Conservation (phyloP, 2,329 filamentous ascomycete genomes). For the Fusarium nisikadoi region DNA sequence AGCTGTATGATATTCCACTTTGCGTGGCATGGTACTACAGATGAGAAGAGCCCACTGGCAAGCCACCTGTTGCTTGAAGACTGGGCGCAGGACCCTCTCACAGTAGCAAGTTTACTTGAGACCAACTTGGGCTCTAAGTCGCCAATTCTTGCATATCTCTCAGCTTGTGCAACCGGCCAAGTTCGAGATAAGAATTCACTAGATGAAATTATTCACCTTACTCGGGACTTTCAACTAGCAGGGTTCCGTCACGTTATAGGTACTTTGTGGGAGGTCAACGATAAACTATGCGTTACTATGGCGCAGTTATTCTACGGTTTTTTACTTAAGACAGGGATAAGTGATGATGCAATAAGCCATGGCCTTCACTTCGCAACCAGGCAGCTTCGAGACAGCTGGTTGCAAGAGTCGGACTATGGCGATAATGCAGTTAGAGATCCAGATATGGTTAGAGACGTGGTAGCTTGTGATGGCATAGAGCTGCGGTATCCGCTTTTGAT, state of each 20-base stretch:
- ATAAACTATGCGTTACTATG: not conserved
- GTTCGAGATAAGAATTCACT: not conserved
- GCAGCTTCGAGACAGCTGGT: not conserved
- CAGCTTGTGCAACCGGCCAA: not conserved
- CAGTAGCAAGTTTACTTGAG: not conserved
- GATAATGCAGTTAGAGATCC: not conserved
- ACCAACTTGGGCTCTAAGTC: accelerated
- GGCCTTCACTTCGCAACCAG: not conserved
- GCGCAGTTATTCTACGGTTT: not conserved
- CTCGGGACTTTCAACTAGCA: not conserved
- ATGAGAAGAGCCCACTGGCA: not conserved
- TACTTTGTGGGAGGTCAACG: not conserved
- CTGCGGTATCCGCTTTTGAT: not conserved
- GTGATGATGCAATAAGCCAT: not conserved
- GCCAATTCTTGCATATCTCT: not conserved
- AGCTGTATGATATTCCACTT: not conserved
- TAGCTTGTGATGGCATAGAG: not conserved
- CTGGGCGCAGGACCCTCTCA: not conserved
- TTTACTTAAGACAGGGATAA: not conserved
- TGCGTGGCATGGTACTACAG: not conserved
- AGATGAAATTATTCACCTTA: not conserved
- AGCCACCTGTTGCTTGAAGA: not conserved
- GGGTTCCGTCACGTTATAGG: not conserved
- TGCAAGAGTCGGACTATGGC: accelerated
- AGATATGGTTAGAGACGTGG: not conserved